Evolutionary conservation across 306 rosid species (phyloP), one percentile per base, ranked within the genome.

Genomic region (Prosopis cineraria): DNA sequence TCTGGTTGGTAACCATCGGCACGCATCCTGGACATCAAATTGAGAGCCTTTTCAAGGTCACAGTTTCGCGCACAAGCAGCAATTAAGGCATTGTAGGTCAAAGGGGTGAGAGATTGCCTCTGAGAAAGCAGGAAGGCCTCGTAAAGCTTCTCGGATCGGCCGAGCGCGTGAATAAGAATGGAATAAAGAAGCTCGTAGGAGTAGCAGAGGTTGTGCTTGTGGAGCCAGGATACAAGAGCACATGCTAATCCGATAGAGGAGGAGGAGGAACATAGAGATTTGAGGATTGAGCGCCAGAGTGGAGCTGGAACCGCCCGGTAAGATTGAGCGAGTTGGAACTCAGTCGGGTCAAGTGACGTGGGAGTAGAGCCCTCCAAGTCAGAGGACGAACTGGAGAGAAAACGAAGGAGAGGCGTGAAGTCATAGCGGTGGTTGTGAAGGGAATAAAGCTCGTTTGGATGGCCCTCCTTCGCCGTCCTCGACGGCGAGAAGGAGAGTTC

Each of bases 141-240:
- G 78, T 88, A 88, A 70, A 90, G 91, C 79, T 90, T 90, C 78
- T 90, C 94, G 44, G 90, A 84, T 75, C 89, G 86, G 16, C 89
- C 90, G 30, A 90, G 91, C 31, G 91, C 94, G 84, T 90, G 91
- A 77, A 90, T 90, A 50, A 90, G 94, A 70, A 90, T 90, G 20
- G 94, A 90, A 78, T 88, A 90, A 67, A 90, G 85, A 50, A 90
- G 78, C 76, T 90, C 91, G 39, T 90, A 90, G 1, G 94, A 88
- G 85, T 82, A 90, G 72, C 94, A 90, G 25, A 90, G 84, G 10
- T 86, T 90, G 82, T 90, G 94, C 76, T 77, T 90, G 47, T 86
- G 86, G 17, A 90, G 89, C 94, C 94, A 88, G 11, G 88, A 82
- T 30, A 90, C 94, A 71, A 88, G 85, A 68, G 89, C 82, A 78